These are phyloP conservation scores for Solanum chilense DNA, from an alignment of 257 asterid species.

Conservation along the genomic window DNA sequence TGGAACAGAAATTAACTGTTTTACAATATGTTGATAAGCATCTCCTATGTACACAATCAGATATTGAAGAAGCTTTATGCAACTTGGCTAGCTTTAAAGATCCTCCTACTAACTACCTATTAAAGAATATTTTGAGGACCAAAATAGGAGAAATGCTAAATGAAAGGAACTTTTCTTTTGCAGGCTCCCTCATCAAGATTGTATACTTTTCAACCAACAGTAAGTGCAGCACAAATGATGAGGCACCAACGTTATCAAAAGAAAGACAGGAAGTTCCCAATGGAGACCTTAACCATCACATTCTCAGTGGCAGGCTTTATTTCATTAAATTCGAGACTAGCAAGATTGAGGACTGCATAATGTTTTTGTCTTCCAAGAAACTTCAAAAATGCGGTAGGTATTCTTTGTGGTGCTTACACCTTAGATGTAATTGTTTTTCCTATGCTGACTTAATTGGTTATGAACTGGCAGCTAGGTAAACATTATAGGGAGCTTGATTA, in stretches of 20 bases:
- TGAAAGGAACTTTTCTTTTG: not conserved
- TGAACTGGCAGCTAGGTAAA: not conserved
- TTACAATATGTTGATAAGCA: not conserved
- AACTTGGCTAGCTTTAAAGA: not conserved
- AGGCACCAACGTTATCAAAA: constrained; percentile 1
- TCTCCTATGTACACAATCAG: not conserved
- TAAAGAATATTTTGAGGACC: not conserved
- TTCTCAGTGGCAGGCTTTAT: constrained; percentile 23
- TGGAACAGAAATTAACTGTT: not conserved
- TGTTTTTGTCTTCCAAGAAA: constrained; percentile 29
- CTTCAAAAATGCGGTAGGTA: constrained; percentile 18
- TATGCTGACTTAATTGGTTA: not conserved
- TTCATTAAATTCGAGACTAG: constrained; percentile 33
- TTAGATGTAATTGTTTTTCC: not conserved
- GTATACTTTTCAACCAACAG: constrained; percentile 48
- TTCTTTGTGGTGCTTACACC: not conserved
- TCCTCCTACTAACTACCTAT: not conserved
- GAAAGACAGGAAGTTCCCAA: constrained; percentile 6
- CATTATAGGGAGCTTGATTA: not conserved
- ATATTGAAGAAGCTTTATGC: not conserved
- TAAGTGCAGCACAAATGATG: constrained; percentile 6
- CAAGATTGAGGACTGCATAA: constrained; percentile 32
- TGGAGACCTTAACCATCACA: constrained; percentile 10
- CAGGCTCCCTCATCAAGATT: constrained; percentile 78
- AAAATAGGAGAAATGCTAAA: not conserved